These are phyloP conservation scores for Penicillium sp. DNA, from an alignment of 2,329 filamentous ascomycete species.

Conservation along the genomic window DNA sequence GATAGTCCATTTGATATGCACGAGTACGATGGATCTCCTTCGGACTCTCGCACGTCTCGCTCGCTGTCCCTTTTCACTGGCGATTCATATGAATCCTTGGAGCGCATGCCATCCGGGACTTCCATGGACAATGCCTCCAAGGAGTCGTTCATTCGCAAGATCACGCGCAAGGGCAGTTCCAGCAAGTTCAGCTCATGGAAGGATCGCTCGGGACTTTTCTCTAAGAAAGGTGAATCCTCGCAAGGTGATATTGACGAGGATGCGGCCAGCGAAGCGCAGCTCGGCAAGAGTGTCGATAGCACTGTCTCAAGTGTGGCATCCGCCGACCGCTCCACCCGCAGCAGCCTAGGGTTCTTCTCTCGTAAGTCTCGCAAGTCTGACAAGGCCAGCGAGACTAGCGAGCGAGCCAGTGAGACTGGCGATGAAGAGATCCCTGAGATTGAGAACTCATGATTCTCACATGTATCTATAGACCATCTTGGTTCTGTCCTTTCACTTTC, in stretches of 20 bases:
- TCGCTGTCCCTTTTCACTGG: constrained; percentile 46
- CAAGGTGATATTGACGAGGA: constrained; percentile 48
- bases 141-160: constrained; percentile 52
- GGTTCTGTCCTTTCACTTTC: constrained; percentile 11
- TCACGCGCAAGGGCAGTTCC: constrained; percentile 51
- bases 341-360: constrained; percentile 48
- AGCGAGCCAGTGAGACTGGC: constrained; percentile 44
- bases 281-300: constrained; percentile 46
- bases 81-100: constrained; percentile 49
- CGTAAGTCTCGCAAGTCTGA: constrained; percentile 47
- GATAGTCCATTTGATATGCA: constrained; percentile 32
- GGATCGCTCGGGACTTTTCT: constrained; percentile 48
- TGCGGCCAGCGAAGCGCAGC: constrained; percentile 37
- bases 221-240: constrained; percentile 45
- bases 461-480: constrained; percentile 1
- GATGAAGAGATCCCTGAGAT: constrained; percentile 42
- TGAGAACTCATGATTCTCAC: constrained; percentile 13
- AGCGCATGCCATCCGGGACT: constrained; percentile 45
- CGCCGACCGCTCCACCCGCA: constrained; percentile 43
- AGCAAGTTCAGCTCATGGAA: constrained; percentile 55
- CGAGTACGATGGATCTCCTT: constrained; percentile 42
- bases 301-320: constrained; percentile 42
- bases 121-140: constrained; percentile 44
- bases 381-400: constrained; percentile 45
- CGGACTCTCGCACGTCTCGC: constrained; percentile 45